These are phyloP conservation scores for Pythium utonaiense DNA, from an alignment of 352 stramenopile species.

Conservation along the genomic window DNA sequence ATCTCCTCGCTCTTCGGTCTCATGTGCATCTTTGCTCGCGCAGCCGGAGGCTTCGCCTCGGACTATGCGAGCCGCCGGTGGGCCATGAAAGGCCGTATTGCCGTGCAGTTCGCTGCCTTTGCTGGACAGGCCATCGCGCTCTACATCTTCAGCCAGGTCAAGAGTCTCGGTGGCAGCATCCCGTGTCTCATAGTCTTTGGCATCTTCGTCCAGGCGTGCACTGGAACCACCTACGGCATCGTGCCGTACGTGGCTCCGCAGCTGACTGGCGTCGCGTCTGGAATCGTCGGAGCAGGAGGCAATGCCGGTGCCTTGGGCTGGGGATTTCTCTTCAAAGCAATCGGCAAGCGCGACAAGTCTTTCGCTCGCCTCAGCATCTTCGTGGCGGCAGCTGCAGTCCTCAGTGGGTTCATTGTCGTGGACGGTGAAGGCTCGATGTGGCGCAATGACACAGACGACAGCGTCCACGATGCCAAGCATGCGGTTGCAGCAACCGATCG, in stretches of 20 bases:
- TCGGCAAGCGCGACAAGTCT: slow-evolving; percentile 1
- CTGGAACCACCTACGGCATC: slow-evolving; percentile 47
- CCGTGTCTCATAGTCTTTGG: slow-evolving; percentile 86
- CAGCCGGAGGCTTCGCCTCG: slow-evolving; percentile 81
- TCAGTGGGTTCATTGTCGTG: background rate
- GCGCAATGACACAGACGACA: background rate
- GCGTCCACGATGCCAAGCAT: background rate
- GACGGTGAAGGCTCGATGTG: slow-evolving; percentile 2
- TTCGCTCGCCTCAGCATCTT: slow-evolving; percentile 5
- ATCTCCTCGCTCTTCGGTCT: slow-evolving; percentile 92
- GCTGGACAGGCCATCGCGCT: slow-evolving; percentile 72
- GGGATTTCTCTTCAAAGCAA: slow-evolving; percentile 2
- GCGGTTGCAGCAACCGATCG: background rate
- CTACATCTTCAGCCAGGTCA: slow-evolving; percentile 74
- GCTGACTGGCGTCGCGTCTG: slow-evolving; percentile 41
- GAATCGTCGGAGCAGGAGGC: slow-evolving; percentile 49
- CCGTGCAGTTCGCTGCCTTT: slow-evolving; percentile 81
- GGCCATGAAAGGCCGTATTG: slow-evolving; percentile 89
- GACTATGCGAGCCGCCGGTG: slow-evolving; percentile 80
- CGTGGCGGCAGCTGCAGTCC: background rate
- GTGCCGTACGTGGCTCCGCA: slow-evolving; percentile 51
- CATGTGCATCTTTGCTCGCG: slow-evolving; percentile 93
- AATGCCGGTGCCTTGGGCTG: slow-evolving; percentile 33
- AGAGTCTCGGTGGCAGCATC: slow-evolving; percentile 42
- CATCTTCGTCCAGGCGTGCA: slow-evolving; percentile 84